Conservation (phyloP, 768 basidiomycete species). For the Imleria badia region DNA sequence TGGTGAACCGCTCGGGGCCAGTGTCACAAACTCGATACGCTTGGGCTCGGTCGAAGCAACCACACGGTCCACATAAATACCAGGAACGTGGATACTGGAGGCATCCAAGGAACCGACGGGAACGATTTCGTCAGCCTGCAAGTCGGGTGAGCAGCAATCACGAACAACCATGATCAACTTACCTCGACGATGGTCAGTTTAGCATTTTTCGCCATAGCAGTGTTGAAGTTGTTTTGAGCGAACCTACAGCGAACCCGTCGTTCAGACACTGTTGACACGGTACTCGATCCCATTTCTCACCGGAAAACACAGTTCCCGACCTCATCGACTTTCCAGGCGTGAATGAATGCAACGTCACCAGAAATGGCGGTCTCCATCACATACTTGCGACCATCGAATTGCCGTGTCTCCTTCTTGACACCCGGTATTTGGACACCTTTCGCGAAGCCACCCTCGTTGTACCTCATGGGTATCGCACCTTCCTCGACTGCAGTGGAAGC, state of each 20-base stretch:
- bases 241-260: constrained; percentile 47
- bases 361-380: constrained; percentile 78
- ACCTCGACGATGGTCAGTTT: constrained; percentile 90
- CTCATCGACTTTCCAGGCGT: constrained; percentile 92
- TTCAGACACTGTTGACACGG: background rate
- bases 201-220: constrained; percentile 87
- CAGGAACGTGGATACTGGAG: constrained; percentile 78
- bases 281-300: constrained; percentile 35
- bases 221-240: constrained; percentile 83
- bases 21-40: constrained; percentile 70
- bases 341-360: constrained; percentile 82
- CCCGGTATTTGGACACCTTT: constrained; percentile 72
- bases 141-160: background rate
- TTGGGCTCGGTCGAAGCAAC: constrained; percentile 77
- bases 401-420: constrained; percentile 71
- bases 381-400: constrained; percentile 77
- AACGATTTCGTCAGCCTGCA: constrained; percentile 85
- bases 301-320: constrained; percentile 90
- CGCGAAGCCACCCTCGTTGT: constrained; percentile 71
- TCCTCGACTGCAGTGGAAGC: constrained; percentile 81
- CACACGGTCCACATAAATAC: constrained; percentile 87
- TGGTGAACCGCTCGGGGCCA: constrained; percentile 50
- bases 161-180: constrained; percentile 12
- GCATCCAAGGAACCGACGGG: constrained; percentile 80
- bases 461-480: constrained; percentile 75